Base-by-base conservation (phyloP, 805 yeast genomes). In the Kuraishia molischiana region DNA sequence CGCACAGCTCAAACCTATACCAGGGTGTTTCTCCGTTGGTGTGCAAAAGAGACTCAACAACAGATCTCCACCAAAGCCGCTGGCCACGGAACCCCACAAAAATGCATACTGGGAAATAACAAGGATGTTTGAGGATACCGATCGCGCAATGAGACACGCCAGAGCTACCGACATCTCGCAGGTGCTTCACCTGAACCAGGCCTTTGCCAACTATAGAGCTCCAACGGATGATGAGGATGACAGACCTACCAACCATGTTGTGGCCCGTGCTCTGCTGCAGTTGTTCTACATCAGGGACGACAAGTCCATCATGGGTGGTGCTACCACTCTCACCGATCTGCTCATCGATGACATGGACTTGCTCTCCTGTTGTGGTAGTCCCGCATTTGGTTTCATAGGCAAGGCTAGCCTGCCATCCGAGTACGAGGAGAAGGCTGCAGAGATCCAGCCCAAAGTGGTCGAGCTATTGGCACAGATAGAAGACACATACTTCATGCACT, bases 181-280 rank as follows among this genome's bases (percentile, higher is more conserved):
- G 34, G 41, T 57, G 31, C 37, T 35, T 15, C 54, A 52, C 32
- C 55, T 49, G 10, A 14, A n/a, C 5, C 30, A 20, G 14, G 30
- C 32, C 3, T 46, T 55, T 30, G 52, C 51, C 56, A 44, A 45
- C 15, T 46, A 50, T 26, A 44, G 64, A 26, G 44, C 40, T 15
- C 38, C 45, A 22, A 47, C 49, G 4, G 32, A 38, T 22, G 36
- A 32, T 13, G 54, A 50, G 28, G 43, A 42, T 15, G 29, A 18
- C 11, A 37, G 36, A 24, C 34, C 39, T 4, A 32, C 44, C 0
- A 47, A 56, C 32, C 69, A 66, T 44, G 71, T 68, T 5, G 52
- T 83, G n/a, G 67, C 79, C 1, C 65, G 89, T 41, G 82, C 83
- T 2, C 47, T 78, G 9, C 69, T 78, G 46, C 85, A 80, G 38